Evolutionary conservation across 2,329 filamentous ascomycete species (phyloP), one percentile per base, ranked within the genome.

Genomic region (Epichloe sibirici): DNA sequence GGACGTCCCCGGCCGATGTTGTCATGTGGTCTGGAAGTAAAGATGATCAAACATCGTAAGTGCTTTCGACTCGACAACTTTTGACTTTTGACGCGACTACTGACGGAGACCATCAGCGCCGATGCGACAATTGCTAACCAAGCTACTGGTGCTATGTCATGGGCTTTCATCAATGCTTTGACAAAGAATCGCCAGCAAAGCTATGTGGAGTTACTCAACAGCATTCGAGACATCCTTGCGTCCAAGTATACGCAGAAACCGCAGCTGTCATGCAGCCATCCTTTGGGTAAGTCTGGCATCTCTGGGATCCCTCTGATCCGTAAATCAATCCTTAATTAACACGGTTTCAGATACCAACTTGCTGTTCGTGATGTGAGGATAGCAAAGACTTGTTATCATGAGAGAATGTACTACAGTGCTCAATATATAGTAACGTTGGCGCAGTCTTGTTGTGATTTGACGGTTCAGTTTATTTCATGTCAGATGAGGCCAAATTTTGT

Each of bases 11-110:
- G 1, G 93, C 93, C 42, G 93, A 98, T 69, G 93, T 98, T 35
- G 82, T 98, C 66, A 95, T 96, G 88, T 95, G 90, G 86, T 95
- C 88, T 56, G 93, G 93, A 53, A 94, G 88, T 73, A 96, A 95
- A 71, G 93, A 98, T 65, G 82, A 85, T 56, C 93, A 97, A 71
- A 98, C 93, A 59, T 90, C 86, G 84, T 74, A 56, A 62, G 70
- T 67, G 4, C 0, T 5, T 7, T 5, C 2, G 6, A 45, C 7
- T 3, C 5, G 6, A 4, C 4, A 17, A 4, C 2, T 17, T 3
- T 46, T 46, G 25, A 35, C 6, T 47, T 15, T 25, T 42, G 31
- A 31, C 28, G 4, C 15, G n/a, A 42, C 15, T 12, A 45, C 21
- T 47, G 38, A 50, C 52, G 17, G 45, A 42, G 51, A 49, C 61